Evolutionary conservation across 1,284 basidiomycete genomes (phyloP), one percentile per base, ranked within the genome.

Genomic region (Boletellus deceptivus): DNA sequence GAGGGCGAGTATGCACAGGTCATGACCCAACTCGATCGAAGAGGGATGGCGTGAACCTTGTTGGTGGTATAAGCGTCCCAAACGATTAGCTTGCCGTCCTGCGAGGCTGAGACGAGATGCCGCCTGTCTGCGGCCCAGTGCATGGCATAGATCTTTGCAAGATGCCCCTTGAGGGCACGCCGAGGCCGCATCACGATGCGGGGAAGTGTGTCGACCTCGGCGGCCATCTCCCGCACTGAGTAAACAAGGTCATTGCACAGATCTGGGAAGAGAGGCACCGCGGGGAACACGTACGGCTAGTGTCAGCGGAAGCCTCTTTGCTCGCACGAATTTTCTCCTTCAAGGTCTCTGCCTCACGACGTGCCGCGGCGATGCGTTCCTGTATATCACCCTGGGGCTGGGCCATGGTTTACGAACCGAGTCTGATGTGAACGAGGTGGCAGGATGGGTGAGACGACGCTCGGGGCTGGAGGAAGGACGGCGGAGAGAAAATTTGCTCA

Each of bases 61-160:
- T 99, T 98, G 55, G 94, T 97, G 9, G 96, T 98, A 75, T 98
- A 98, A 39, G 97, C 96, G 71, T 99, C 96, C 96, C 96, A 99
- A 46, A 99, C 93, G 69, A 99, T 98, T 52, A 99, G 83, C 73
- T 99, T 98, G 55, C 97, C 97, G 68, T 99, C 96, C 70, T 99
- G 96, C 4, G 96, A 98, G 22, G 97, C 96, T 11, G 96, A 98
- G 39, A 99, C 96, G 56, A 99, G 83, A 76, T 99, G 97, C 63
- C 94, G 82, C 67, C 93, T 86, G 77, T 99, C 97, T 52, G 87
- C 86, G 17, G 96, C 89, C 97, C 97, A 99, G 71, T 98, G 96
- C 89, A 99, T 96, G 44, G 97, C 95, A 71, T 98, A 98, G 68
- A 99, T 98, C 80, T 99, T 99, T 59, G 96, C 95, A 52, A 98